Evolutionary conservation across 495 filamentous ascomycete genomes (phyloP), one percentile per base, ranked within the genome.

Genomic region (Astrothelium macrocarpum): DNA sequence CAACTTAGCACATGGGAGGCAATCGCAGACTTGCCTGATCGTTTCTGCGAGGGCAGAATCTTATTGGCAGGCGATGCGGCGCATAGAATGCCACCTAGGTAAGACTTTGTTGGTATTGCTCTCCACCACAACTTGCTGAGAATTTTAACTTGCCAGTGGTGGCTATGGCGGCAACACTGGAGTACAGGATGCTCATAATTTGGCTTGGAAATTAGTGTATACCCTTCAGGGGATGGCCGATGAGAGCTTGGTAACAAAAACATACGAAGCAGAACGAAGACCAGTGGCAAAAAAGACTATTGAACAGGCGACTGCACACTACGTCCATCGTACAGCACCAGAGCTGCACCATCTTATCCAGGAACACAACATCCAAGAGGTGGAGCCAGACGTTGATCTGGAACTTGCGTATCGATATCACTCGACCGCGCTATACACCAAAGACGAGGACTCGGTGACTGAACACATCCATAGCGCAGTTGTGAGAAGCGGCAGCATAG

Each of bases 1-100:
- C 49, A 58, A 20, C 18, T 64, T 14, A 16, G 5, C 4, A 53
- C 46, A 2, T 64, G 63, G 49, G 56, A 43, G 14, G 36, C 59
- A 31, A 43, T 60, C 10, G 32, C 32, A 12, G 59, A 64, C 14
- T 16, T 60, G 25, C 53, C 63, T 16, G 56, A 60, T 26, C 56
- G 63, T 4, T 64, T 64, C 39, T 31, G 45, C 14, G 43, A 26
- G 23, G 56, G 56, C 1, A 26, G 63, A 16, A 53, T 64, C 32
- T 45, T 65, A 12, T 34, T 65, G 20, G 64, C 64, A 28, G 64
- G 64, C 26, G 59, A 65, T 49, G 59, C 64, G 32, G 64, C 64
- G 23, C 64, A 65, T 25, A 45, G 31, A 12, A 46, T 61, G 25
- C 45, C 64, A 1, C 64, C 64, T 16, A 26, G n/a, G 45, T 49